phyloP scores from a whole-genome alignment of 345 rosid genomes.

The Lepidium didymum region DNA sequence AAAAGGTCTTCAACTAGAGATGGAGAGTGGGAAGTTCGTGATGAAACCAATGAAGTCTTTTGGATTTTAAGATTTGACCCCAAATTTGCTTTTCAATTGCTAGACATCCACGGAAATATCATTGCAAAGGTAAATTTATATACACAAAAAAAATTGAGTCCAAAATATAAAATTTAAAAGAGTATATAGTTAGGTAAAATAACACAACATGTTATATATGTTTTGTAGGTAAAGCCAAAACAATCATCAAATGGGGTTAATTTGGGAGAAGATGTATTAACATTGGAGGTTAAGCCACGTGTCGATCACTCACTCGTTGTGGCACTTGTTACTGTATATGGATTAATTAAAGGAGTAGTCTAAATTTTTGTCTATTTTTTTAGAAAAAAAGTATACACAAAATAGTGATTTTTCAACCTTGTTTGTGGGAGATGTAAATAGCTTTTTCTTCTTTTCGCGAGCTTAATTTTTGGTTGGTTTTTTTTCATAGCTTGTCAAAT shows the following conservation, averaged over 20 bases:
- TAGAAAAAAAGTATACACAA: constrained; percentile 1
- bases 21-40: constrained; percentile 32
- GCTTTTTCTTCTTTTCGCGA: not conserved
- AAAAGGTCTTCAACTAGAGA: constrained; percentile 24
- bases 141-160: too few relatives aligned
- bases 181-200: not conserved
- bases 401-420: constrained; percentile 21
- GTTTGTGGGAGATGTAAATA: constrained; percentile 26
- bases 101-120: constrained; percentile 21
- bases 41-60: constrained; percentile 28
- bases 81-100: constrained; percentile 24
- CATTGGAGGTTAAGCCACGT: constrained; percentile 41
- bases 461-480: constrained; percentile 2
- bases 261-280: constrained; percentile 45
- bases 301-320: constrained; percentile 43
- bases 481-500: not conserved
- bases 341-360: constrained; percentile 39
- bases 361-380: constrained; percentile 4
- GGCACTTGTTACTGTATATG: constrained; percentile 40
- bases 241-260: constrained; percentile 42
- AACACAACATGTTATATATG: not conserved
- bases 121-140: constrained; percentile 20
- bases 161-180: not conserved
- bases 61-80: constrained; percentile 29
- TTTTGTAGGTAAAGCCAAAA: constrained; percentile 44